These are phyloP conservation scores for Trifolium pratense DNA, from an alignment of 306 rosid genomes.

Conservation along the genomic window DNA sequence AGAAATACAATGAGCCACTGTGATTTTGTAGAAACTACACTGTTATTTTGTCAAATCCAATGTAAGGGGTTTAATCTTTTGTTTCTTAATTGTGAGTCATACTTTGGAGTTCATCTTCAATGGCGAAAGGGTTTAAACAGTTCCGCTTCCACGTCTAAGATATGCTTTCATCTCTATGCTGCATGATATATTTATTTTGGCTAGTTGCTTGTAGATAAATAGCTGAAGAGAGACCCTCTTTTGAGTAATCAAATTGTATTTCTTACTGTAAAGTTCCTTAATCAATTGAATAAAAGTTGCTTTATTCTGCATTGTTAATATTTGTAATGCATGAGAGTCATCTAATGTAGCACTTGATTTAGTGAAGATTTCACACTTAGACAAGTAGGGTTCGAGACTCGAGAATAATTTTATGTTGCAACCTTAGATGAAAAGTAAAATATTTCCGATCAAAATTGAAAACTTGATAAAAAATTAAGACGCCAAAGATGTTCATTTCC, in stretches of 20 bases:
- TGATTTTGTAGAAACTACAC: neutral
- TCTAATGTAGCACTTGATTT: too few species aligned
- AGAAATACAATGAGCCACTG: neutral
- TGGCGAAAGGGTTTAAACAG: neutral
- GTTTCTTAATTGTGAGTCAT: slow-evolving; percentile 15
- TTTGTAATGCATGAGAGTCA: too few species aligned
- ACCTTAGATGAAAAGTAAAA: too few species aligned
- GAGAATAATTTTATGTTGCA: too few species aligned
- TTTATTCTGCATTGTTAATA: neutral
- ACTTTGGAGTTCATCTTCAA: slow-evolving; percentile 17
- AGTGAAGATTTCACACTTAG: too few species aligned
- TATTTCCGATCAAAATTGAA: neutral
- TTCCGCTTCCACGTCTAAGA: slow-evolving; percentile 18
- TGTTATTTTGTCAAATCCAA: neutral
- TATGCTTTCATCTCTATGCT: slow-evolving; percentile 22
- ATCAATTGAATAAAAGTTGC: slow-evolving; percentile 46
- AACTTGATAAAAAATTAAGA: neutral
- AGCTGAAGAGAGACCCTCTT: slow-evolving; percentile 53
- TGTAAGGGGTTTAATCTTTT: neutral
- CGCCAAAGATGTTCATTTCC: slow-evolving; percentile 2
- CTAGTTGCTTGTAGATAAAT: slow-evolving; percentile 54
- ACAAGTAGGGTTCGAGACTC: too few species aligned
- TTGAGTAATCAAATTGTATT: slow-evolving; percentile 36
- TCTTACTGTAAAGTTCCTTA: slow-evolving; percentile 41
- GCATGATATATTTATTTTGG: slow-evolving; percentile 46